Evolutionary conservation across 2,329 filamentous ascomycete genomes (phyloP), one percentile per base, ranked within the genome.

Genomic region (Calcarisporium arbuscula): DNA sequence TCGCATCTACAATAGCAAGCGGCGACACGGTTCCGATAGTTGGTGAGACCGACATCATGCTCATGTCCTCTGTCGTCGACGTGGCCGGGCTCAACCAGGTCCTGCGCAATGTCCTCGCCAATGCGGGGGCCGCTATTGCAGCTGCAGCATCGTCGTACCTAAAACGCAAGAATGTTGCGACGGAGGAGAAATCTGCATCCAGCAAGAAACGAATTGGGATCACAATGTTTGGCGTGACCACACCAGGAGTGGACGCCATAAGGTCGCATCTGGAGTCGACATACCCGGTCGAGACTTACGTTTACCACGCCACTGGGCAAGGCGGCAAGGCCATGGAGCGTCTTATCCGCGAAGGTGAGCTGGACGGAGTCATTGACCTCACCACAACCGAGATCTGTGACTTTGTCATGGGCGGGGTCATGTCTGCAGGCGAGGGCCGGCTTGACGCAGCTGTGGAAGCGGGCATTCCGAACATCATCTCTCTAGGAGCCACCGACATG

Each of bases 221-320:
- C 17, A 83, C 80, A 3, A 85, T 85, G 81, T 85, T 85, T 48
- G 81, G 82, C 3, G 80, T 85, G 6, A 86, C 82, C 0, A 85
- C 80, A 0, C 78, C 80, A 0, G 74, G 71, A 9, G 80, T 79
- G 0, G 71, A 79, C 30, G 56, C 53, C 2, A 70, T 80, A 2
- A 66, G 77, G 0, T 45, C 53, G 2, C 54, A 70, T 29, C 61
- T 84, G 1, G 64, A 73, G 33, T 40, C 53, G 2, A 54, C 57
- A 3, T 56, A 65, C 34, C 50, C 51, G 3, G 65, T 73, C 32
- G 80, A 84, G 44, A 66, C 72, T 3, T 80, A 75, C 43, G 64
- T 84, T 3, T 85, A 85, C 49, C 80, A 85, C 47, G 80, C 80
- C 3, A 85, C 80, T 0, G 81, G 81, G 0, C 67, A 77, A 11